Conservation (phyloP, 495 filamentous ascomycete species). For the Neurospora sp. region DNA sequence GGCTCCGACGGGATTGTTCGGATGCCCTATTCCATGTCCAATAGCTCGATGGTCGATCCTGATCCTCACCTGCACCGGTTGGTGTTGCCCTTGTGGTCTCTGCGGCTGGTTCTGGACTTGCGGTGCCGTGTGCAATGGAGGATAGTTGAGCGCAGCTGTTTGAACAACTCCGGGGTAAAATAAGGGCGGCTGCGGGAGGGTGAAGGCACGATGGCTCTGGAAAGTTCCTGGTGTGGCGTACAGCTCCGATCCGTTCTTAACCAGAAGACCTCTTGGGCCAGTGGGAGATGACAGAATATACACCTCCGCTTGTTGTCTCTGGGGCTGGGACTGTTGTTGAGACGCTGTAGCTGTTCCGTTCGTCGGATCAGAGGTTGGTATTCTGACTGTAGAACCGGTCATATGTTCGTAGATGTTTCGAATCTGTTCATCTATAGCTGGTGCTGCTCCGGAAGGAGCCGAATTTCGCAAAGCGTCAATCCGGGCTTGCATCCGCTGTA, state of each 20-base stretch:
- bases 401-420: background rate
- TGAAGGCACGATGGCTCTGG: background rate
- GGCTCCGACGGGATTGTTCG: conserved; percentile 30
- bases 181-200: background rate
- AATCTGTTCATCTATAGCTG: conserved; percentile 3
- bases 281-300: conserved; percentile 53
- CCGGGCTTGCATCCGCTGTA: background rate
- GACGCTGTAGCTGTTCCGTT: background rate
- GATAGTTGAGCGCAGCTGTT: conserved; percentile 1
- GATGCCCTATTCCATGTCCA: conserved; percentile 14
- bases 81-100: background rate
- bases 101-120: background rate
- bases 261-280: conserved; percentile 49
- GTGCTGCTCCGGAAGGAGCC: background rate
- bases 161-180: background rate
- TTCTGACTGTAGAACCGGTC: background rate
- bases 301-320: conserved; percentile 29
- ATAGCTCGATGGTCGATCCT: background rate
- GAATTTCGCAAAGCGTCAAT: background rate
- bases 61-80: background rate
- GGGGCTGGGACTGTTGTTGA: conserved; percentile 13
- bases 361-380: background rate
- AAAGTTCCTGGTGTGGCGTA: conserved; percentile 30
- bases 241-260: conserved; percentile 34
- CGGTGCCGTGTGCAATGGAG: background rate